phyloP scores from a whole-genome alignment of 1,284 basidiomycete species.

The Grifola frondosa region DNA sequence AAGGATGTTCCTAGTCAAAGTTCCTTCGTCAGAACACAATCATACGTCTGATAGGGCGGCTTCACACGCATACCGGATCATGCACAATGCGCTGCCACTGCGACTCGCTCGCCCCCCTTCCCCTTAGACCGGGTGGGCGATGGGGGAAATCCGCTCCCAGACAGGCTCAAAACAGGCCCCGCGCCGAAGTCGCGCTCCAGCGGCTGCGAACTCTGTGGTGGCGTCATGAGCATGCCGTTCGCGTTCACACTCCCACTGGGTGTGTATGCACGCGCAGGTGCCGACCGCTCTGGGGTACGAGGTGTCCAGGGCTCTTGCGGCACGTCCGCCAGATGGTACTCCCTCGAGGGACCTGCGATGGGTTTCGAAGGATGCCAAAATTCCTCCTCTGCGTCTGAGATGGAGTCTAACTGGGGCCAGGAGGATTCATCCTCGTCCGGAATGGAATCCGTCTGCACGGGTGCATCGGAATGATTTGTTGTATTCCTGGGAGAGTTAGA shows the following conservation, averaged over 20 bases:
- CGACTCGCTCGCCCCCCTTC: constrained; percentile 8
- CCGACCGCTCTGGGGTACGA: constrained; percentile 13
- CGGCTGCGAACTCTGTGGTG: constrained; percentile 20
- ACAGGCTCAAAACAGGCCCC: constrained; percentile 1
- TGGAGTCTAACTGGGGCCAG: not conserved
- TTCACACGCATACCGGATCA: constrained; percentile 20
- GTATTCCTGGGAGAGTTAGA: not conserved
- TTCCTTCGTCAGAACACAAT: constrained; percentile 10
- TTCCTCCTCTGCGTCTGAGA: not conserved
- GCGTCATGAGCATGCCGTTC: constrained; percentile 19
- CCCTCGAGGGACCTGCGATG: constrained; percentile 7
- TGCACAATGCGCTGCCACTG: constrained; percentile 19
- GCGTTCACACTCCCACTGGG: constrained; percentile 14
- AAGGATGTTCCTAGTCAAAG: constrained; percentile 22
- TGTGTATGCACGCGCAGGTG: constrained; percentile 5
- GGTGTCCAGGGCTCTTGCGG: constrained; percentile 6
- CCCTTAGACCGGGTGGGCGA: constrained; percentile 17
- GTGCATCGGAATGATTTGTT: constrained; percentile 11
- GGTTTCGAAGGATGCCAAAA: not conserved
- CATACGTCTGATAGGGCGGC: constrained; percentile 2
- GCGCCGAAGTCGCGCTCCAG: constrained; percentile 5
- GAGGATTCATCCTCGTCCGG: constrained; percentile 14
- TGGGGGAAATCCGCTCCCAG: constrained; percentile 3
- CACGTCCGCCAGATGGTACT: constrained; percentile 1
- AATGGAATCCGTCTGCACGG: constrained; percentile 12